Conservation (phyloP, 2,329 filamentous ascomycete genomes). For the Venturia aucupariae region DNA sequence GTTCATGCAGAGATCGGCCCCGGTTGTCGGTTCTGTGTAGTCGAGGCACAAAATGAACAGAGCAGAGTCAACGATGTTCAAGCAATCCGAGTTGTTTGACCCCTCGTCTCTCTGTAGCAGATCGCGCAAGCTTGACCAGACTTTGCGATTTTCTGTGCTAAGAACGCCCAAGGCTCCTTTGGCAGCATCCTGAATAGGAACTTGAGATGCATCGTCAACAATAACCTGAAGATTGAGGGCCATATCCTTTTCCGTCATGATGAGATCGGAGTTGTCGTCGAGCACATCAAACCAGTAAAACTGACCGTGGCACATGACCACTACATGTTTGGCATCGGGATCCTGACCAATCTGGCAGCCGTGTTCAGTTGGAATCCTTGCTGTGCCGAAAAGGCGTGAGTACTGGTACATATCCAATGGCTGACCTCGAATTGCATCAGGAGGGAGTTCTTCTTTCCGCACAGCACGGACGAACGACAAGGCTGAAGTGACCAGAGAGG, state of each 20-base stretch:
- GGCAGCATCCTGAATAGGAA: slow-evolving; percentile 87
- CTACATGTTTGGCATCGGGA: slow-evolving; percentile 82
- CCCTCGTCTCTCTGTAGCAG: slow-evolving; percentile 75
- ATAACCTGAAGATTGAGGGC: slow-evolving; percentile 87
- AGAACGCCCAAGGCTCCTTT: slow-evolving; percentile 88
- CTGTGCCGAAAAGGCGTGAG: slow-evolving; percentile 87
- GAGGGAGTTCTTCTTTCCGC: slow-evolving; percentile 81
- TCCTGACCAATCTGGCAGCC: slow-evolving; percentile 96
- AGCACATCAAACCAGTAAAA: slow-evolving; percentile 99
- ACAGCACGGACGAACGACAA: slow-evolving; percentile 90
- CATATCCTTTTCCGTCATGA: slow-evolving; percentile 95
- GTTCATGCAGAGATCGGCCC: slow-evolving; percentile 85
- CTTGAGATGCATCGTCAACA: slow-evolving; percentile 80
- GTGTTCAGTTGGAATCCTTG: slow-evolving; percentile 84
- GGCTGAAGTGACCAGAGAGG: slow-evolving; percentile 82
- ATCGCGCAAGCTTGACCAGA: slow-evolving; percentile 87
- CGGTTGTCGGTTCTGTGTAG: slow-evolving; percentile 74
- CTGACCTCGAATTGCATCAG: slow-evolving; percentile 73
- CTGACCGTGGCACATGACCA: slow-evolving; percentile 88
- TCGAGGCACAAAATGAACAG: slow-evolving; percentile 89
- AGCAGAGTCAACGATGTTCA: slow-evolving; percentile 91
- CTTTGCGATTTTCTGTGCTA: slow-evolving; percentile 92
- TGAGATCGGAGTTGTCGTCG: slow-evolving; percentile 86
- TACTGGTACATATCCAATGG: slow-evolving; percentile 98
- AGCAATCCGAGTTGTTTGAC: slow-evolving; percentile 90